These are phyloP conservation scores for Beauveria brongniartii DNA, from an alignment of 2,329 filamentous ascomycete genomes.

Conservation along the genomic window DNA sequence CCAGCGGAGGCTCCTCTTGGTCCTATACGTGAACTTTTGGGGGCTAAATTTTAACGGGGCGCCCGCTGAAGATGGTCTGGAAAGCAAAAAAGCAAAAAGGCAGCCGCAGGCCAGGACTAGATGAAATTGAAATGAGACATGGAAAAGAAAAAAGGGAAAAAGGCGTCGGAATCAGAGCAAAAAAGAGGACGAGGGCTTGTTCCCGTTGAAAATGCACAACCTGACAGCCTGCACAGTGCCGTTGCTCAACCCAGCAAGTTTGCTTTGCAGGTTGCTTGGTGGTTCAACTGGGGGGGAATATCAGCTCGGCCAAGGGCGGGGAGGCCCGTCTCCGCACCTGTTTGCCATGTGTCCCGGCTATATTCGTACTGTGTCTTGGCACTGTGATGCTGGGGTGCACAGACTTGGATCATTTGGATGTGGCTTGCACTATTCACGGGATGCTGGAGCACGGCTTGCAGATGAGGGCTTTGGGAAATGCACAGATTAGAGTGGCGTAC, in stretches of 20 bases:
- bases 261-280: conserved; percentile 5
- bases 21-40: conserved; percentile 1
- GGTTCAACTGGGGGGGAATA: not conserved
- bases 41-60: conserved; percentile 5
- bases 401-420: not conserved
- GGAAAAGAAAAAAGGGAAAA: not conserved
- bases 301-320: not conserved
- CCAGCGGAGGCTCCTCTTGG: not conserved
- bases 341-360: conserved; percentile 1
- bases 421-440: conserved; percentile 1
- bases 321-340: conserved; percentile 8
- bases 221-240: not conserved
- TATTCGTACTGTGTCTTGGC: not conserved
- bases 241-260: conserved; percentile 1
- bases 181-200: not conserved
- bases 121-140: conserved; percentile 1
- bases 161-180: not conserved
- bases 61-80: conserved; percentile 5
- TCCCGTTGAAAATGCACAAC: not conserved
- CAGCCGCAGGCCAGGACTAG: conserved; percentile 1
- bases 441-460: not conserved
- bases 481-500: not conserved
- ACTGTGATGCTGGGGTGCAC: not conserved
- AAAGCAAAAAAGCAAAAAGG: not conserved
- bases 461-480: not conserved